Percentiles rank a stretch among this genome's conserved stretches.
phyloP scores from a whole-genome alignment of 2,329 filamentous ascomycete species.

The Paracoccidioides lutzii region DNA sequence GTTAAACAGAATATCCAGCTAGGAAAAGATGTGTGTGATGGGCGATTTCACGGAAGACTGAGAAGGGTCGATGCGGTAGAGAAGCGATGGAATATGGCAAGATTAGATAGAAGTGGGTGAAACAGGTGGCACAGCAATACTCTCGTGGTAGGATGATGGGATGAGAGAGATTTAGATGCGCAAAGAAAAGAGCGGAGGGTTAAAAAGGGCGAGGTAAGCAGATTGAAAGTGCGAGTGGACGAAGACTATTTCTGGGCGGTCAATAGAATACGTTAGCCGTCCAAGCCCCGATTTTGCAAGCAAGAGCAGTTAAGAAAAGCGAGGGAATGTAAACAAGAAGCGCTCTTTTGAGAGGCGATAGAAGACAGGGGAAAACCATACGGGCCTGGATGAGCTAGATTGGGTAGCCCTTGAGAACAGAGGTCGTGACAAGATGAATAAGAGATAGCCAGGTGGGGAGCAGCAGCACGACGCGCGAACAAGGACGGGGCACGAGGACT shows the following conservation, averaged over 20 bases:
- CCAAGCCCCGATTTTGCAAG: not conserved
- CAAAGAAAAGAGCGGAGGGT: not conserved
- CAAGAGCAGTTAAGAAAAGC: not conserved
- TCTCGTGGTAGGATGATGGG: not conserved
- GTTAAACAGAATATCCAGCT: conserved; percentile 1
- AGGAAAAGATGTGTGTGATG: conserved; percentile 1
- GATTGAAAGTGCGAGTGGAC: not conserved
- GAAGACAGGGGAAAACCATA: not conserved
- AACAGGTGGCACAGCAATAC: not conserved
- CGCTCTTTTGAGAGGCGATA: not conserved
- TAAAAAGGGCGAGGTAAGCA: not conserved
- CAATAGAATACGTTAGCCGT: not conserved
- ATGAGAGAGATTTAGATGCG: not conserved
- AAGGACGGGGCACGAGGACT: conserved; percentile 9
- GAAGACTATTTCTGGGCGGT: too few relatives aligned
- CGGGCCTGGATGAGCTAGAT: not conserved
- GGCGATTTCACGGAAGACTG: conserved; percentile 3
- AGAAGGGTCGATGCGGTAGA: not conserved
- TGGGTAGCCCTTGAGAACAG: not conserved
- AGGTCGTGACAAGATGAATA: not conserved
- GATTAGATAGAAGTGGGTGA: not conserved
- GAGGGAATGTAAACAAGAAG: not conserved
- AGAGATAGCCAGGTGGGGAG: conserved; percentile 1
- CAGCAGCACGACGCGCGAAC: conserved; percentile 9
- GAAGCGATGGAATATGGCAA: not conserved